Percentiles rank a stretch among this genome's conserved stretches.
phyloP scores from a whole-genome alignment of 1,284 basidiomycete species.

The Irpex sp. region DNA sequence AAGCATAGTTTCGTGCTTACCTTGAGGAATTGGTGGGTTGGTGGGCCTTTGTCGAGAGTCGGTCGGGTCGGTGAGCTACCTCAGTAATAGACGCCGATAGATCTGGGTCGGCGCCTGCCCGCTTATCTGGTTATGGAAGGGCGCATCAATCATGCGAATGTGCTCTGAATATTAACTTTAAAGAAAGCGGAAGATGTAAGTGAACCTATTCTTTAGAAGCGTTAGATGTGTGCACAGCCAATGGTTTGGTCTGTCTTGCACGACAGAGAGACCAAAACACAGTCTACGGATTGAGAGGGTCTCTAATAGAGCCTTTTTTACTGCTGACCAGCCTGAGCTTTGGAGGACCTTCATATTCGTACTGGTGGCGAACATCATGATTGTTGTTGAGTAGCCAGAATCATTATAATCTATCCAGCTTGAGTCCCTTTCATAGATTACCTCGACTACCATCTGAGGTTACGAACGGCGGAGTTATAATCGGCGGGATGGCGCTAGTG shows the following conservation, averaged over 20 bases:
- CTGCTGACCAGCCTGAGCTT: no score
- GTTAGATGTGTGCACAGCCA: no score
- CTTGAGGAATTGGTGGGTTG: slow-evolving; percentile 44
- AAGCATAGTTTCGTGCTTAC: slow-evolving; percentile 42
- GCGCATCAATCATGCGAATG: neutral
- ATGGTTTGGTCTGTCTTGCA: no score
- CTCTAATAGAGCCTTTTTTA: no score
- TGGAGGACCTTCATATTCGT: no score
- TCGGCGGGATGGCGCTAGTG: neutral
- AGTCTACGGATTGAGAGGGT: no score
- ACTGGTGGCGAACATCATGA: no score
- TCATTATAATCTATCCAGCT: neutral
- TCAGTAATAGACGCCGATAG: neutral
- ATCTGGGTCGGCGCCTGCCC: neutral
- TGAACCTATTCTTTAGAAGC: no score
- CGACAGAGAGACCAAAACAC: no score
- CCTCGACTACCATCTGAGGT: neutral
- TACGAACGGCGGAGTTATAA: neutral
- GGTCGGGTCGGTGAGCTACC: neutral
- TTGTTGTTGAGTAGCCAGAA: no score
- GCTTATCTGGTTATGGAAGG: neutral
- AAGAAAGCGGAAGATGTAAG: neutral
- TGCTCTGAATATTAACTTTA: neutral
- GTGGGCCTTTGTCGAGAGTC: slow-evolving; percentile 12
- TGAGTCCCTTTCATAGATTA: neutral